A percentile compares a stretch with the other conserved stretches of the same genome.
These are phyloP conservation scores for Hypoxylon cercidicola DNA, from an alignment of 495 filamentous ascomycete species.

Conservation along the genomic window DNA sequence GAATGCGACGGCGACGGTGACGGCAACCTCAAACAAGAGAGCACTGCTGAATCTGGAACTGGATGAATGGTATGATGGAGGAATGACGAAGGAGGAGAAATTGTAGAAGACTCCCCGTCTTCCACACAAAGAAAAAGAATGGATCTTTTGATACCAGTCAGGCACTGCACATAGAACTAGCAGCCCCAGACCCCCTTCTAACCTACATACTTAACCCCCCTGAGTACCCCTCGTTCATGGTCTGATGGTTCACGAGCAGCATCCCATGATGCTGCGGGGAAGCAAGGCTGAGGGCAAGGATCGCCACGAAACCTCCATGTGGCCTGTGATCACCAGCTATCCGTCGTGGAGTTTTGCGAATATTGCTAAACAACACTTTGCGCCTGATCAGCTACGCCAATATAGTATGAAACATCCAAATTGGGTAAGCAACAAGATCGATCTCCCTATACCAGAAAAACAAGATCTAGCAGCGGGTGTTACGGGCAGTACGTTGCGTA, in stretches of 20 bases:
- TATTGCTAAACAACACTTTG: too few species aligned
- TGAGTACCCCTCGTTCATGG: slow-evolving; percentile 32
- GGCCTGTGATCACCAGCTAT: slow-evolving; percentile 7
- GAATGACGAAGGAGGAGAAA: slow-evolving; percentile 29
- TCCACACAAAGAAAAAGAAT: slow-evolving; percentile 26
- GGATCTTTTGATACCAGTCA: slow-evolving; percentile 17
- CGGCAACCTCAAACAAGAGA: slow-evolving; percentile 1
- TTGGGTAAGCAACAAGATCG: too few species aligned
- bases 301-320: slow-evolving; percentile 16
- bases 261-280: slow-evolving; percentile 36
- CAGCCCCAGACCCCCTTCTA: slow-evolving; percentile 11
- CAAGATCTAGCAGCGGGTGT: too few species aligned
- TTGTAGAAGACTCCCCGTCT: slow-evolving; percentile 8
- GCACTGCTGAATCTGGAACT: slow-evolving; percentile 5
- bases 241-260: slow-evolving; percentile 30
- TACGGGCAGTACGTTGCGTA: too few species aligned
- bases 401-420: too few species aligned
- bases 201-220: slow-evolving; percentile 8
- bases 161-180: slow-evolving; percentile 11
- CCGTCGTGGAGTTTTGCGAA: background rate
- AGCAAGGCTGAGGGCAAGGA: slow-evolving; percentile 28
- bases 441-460: too few species aligned
- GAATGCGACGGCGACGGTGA: background rate
- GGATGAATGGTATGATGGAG: slow-evolving; percentile 15
- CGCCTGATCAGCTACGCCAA: too few species aligned